A percentile compares a stretch with the other conserved stretches of the same genome.
phyloP scores from a whole-genome alignment of 768 basidiomycete genomes.

The Wakefieldia striispora region DNA sequence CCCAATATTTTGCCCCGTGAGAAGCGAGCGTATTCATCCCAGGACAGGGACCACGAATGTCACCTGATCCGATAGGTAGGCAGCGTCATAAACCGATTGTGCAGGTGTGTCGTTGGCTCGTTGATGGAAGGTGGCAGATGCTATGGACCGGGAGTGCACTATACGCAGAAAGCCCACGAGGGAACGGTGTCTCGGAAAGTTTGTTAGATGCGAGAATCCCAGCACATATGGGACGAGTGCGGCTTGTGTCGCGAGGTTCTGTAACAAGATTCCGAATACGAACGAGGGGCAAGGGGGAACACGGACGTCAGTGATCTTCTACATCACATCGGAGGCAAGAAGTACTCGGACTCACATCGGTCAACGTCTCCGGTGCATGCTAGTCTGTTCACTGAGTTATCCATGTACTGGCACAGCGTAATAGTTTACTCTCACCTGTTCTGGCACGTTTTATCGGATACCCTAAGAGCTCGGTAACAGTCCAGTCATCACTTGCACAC shows the following conservation, averaged over 20 bases:
- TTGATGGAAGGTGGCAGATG: conserved; percentile 22
- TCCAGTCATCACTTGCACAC: no score
- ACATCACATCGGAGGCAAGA: no score
- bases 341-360: no score
- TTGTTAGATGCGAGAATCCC: conserved; percentile 13
- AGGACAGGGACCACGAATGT: conserved; percentile 26
- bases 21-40: conserved; percentile 26
- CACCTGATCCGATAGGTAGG: conserved; percentile 10
- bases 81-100: conserved; percentile 19
- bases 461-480: no score
- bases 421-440: no score
- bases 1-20: conserved; percentile 22
- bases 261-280: conserved; percentile 4
- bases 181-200: conserved; percentile 22
- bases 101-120: conserved; percentile 25
- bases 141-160: conserved; percentile 21
- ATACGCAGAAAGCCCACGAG: conserved; percentile 19
- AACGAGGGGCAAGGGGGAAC: not conserved
- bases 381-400: no score
- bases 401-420: no score
- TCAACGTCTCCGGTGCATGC: no score
- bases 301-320: no score
- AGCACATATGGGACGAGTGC: conserved; percentile 4
- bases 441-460: no score
- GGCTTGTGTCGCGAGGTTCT: conserved; percentile 1